Evolutionary conservation across 192 early-diverging fungal species (phyloP), one percentile per base, ranked within the genome.

Genomic region (Podila verticillata): DNA sequence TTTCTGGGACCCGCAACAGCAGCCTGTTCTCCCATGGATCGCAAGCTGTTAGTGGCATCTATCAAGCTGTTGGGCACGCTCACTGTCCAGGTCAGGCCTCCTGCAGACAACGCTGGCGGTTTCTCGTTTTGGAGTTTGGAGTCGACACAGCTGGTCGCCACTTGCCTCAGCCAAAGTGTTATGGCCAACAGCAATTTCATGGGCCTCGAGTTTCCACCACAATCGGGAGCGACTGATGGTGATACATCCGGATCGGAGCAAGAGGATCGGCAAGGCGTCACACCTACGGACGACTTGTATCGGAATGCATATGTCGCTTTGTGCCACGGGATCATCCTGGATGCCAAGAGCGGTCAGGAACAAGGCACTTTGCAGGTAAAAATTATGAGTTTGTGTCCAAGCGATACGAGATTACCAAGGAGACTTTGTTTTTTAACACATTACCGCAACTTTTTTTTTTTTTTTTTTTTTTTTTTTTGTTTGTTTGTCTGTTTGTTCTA

Each of bases 211-310:
- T 71, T 79, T 48, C 29, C 22, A 4, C 2, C 64, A 1, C 57
- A 49, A 4, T 65, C 34, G 9, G 44, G n/a, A 34, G 4, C 32
- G n/a, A 34, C 3, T 22, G 51, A 20, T 8, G 22, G 30, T 19
- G 31, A 59, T 10, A 24, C 58, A 28, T 30, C 29, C 7, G 58
- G 35, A 19, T 44, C 49, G 35, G 51, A 67, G 8, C 57, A 39
- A 0, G 61, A 72, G 34, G 57, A 59, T 26, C 59, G 77, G 2
- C 47, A 68, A 34, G 70, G 70, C 4, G 63, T 80, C 8, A 72
- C 77, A 24, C 77, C 77, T 1, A 66, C 62, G 20, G 77, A 80
- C 44, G 77, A 80, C 35, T 31, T 80, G 29, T 70, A 66, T 22
- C 26, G 39, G 17, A n/a, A 72, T 31, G 70, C 77, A 2, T 80